phyloP scores from a whole-genome alignment of 2,329 filamentous ascomycete species.

The Exophiala xenobiotica region DNA sequence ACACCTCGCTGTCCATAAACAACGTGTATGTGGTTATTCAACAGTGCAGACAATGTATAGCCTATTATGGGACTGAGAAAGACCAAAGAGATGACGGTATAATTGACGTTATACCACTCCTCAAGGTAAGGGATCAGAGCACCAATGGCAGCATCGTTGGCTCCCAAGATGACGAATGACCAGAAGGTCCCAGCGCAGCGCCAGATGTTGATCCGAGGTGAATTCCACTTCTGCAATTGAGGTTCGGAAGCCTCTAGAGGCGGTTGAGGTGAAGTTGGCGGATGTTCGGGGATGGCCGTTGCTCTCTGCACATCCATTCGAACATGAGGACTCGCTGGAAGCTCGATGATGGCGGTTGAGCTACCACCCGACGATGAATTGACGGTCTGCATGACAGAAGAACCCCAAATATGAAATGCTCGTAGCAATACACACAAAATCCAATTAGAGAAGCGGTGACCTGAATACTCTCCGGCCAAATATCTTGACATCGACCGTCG shows the following conservation, averaged over 20 bases:
- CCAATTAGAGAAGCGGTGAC: too few species aligned
- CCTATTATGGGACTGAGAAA: slow-evolving; percentile 51
- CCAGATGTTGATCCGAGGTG: slow-evolving; percentile 57
- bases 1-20: slow-evolving; percentile 66
- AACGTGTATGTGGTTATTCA: slow-evolving; percentile 46
- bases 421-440: too few species aligned
- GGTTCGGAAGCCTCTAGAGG: slow-evolving; percentile 37
- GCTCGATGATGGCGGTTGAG: slow-evolving; percentile 19
- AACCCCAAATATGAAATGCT: too few species aligned
- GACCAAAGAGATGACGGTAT: slow-evolving; percentile 48
- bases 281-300: slow-evolving; percentile 2
- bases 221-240: slow-evolving; percentile 62
- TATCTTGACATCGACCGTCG: too few species aligned
- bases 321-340: slow-evolving; percentile 4
- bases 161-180: slow-evolving; percentile 56
- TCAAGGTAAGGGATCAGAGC: slow-evolving; percentile 46
- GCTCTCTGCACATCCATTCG: not conserved
- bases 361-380: slow-evolving; percentile 8
- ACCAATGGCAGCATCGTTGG: slow-evolving; percentile 57
- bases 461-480: too few species aligned
- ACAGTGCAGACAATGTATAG: slow-evolving; percentile 45
- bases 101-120: slow-evolving; percentile 44
- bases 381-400: slow-evolving; percentile 10
- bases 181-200: slow-evolving; percentile 61
- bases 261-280: slow-evolving; percentile 14